These are phyloP conservation scores for Diaporthe vexans DNA, from an alignment of 2,329 filamentous ascomycete genomes.

Conservation along the genomic window DNA sequence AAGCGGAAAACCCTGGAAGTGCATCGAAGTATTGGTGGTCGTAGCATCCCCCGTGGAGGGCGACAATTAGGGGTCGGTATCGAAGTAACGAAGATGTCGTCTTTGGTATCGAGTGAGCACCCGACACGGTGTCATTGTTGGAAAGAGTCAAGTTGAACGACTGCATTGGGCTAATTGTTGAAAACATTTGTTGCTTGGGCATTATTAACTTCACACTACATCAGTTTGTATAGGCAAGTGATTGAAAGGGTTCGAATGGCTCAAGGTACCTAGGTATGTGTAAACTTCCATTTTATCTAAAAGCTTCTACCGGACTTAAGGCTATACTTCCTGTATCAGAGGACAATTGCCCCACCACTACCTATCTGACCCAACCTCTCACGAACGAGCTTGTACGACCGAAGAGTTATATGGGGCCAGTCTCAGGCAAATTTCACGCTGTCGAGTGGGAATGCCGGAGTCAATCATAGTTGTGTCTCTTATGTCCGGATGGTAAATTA, in stretches of 20 bases:
- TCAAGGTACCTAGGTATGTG: background rate
- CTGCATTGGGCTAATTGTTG: background rate
- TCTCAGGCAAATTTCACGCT: background rate
- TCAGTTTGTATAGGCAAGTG: too few species aligned
- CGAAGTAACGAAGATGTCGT: background rate
- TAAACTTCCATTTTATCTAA: background rate
- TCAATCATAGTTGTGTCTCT: background rate
- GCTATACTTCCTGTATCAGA: background rate
- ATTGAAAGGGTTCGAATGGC: background rate
- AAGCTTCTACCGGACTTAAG: background rate
- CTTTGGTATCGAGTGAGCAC: background rate
- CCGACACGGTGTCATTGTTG: background rate
- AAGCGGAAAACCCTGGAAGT: background rate
- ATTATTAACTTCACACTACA: too few species aligned
- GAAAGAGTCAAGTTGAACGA: background rate
- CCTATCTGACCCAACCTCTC: background rate
- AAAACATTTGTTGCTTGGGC: background rate
- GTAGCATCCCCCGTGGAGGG: background rate
- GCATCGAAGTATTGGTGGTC: slow-evolving; percentile 2
- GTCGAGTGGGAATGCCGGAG: background rate
- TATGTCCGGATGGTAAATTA: background rate
- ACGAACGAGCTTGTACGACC: background rate
- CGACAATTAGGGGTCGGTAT: background rate
- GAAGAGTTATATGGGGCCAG: background rate
- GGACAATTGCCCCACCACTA: background rate